A percentile compares a stretch with the other conserved stretches of the same genome.
phyloP scores from a whole-genome alignment of 257 asterid genomes.

The Schizonepeta tenuifolia region DNA sequence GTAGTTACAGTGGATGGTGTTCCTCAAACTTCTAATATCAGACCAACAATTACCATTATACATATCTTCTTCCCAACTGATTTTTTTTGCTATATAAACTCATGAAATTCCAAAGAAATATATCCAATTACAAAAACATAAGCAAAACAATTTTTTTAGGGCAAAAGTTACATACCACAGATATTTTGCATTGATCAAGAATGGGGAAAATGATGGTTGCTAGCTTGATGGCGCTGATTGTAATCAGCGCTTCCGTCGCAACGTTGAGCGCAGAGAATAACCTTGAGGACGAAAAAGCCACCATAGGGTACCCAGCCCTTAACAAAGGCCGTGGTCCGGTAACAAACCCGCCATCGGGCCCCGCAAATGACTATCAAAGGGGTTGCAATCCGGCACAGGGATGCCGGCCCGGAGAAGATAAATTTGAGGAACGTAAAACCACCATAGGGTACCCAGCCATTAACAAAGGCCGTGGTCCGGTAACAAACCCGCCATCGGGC shows the following conservation, averaged over 20 bases:
- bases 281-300: neutral
- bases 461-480: neutral
- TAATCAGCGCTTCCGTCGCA: neutral
- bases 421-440: neutral
- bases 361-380: neutral
- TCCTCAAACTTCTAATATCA: neutral
- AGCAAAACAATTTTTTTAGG: neutral
- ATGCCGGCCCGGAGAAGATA: neutral
- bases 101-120: neutral
- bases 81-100: neutral
- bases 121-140: neutral
- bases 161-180: neutral
- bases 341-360: neutral
- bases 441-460: neutral
- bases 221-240: conserved; percentile 13
- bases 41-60: neutral
- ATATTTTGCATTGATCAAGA: neutral
- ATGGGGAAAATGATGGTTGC: conserved; percentile 21
- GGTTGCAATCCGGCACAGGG: neutral
- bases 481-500: neutral
- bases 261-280: neutral
- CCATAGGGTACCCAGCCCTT: neutral
- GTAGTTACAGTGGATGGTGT: neutral
- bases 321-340: neutral
- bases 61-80: neutral